phyloP scores from a whole-genome alignment of 768 basidiomycete genomes.

The Infundibulicybe gibba region DNA sequence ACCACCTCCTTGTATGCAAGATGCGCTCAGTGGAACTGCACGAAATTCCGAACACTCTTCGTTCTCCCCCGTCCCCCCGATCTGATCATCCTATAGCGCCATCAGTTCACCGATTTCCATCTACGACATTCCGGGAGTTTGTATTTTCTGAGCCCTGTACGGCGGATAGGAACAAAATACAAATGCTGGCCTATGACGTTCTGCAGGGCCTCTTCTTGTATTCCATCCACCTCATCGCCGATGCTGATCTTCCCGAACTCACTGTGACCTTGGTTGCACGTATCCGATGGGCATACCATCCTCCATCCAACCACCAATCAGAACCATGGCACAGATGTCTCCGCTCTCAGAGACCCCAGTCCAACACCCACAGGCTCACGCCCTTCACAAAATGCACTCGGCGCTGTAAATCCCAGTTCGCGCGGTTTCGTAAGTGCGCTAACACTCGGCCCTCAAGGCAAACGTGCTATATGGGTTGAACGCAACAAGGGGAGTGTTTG shows the following conservation, averaged over 20 bases:
- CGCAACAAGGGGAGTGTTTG: conserved; percentile 35
- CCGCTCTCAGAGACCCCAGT: conserved; percentile 6
- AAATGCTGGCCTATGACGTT: conserved; percentile 42
- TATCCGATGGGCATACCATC: conserved; percentile 32
- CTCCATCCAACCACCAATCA: conserved; percentile 2
- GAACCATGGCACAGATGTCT: neutral
- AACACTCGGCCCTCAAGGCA: conserved; percentile 42
- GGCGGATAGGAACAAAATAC: conserved; percentile 14
- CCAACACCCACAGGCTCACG: conserved; percentile 4
- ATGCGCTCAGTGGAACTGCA: conserved; percentile 48
- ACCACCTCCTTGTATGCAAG: conserved; percentile 49
- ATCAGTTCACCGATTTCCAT: conserved; percentile 19
- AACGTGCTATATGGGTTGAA: conserved; percentile 55
- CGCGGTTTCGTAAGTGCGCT: conserved; percentile 50
- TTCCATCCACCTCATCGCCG: conserved; percentile 23
- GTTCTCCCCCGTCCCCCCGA: neutral
- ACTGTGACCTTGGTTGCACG: conserved; percentile 38
- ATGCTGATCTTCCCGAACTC: conserved; percentile 21
- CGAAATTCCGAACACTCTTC: conserved; percentile 16
- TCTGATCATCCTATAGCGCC: conserved; percentile 12
- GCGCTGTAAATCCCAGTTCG: conserved; percentile 9
- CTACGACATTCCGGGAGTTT: conserved; percentile 38
- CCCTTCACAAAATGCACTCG: neutral
- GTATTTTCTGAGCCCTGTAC: conserved; percentile 31
- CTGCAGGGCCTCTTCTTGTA: conserved; percentile 52